Conservation (phyloP, 1,284 basidiomycete genomes). For the Ustilago loliicola region DNA sequence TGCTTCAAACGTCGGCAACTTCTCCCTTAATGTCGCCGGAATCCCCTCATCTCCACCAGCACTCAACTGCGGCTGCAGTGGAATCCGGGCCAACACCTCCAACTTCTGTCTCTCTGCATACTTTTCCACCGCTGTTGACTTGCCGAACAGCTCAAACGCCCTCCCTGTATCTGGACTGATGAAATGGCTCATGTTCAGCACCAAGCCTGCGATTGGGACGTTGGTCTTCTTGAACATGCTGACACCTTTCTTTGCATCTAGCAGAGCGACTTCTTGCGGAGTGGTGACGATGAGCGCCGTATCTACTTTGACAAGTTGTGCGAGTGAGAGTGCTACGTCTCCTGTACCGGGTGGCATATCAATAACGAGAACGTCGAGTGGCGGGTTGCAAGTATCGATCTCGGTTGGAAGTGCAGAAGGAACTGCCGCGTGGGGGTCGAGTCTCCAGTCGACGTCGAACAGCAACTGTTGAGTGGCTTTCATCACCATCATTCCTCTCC, state of each 20-base stretch:
- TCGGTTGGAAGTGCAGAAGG: conserved; percentile 7
- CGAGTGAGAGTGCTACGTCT: conserved; percentile 91
- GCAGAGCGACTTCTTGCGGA: conserved; percentile 92
- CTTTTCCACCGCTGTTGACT: conserved; percentile 77
- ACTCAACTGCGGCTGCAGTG: conserved; percentile 84
- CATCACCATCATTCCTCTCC: conserved; percentile 98
- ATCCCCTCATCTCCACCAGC: conserved; percentile 80
- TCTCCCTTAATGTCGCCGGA: conserved; percentile 72
- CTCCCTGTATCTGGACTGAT: conserved; percentile 82
- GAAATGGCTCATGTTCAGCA: conserved; percentile 92
- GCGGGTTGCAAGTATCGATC: conserved; percentile 16
- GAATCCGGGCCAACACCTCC: conserved; percentile 84
- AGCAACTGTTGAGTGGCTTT: conserved; percentile 97
- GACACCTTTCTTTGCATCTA: conserved; percentile 92
- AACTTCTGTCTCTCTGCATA: conserved; percentile 78
- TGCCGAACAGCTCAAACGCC: conserved; percentile 84
- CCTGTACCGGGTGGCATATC: conserved; percentile 99
- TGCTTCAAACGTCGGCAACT: conserved; percentile 50
- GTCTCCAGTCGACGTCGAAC: conserved; percentile 93
- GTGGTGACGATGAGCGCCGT: conserved; percentile 80
- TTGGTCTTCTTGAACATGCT: conserved; percentile 91
- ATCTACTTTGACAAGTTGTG: conserved; percentile 80
- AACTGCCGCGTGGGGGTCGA: conserved; percentile 26
- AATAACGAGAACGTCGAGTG: conserved; percentile 86
- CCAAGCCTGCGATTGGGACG: conserved; percentile 87